These are phyloP conservation scores for Solanum medicagineum DNA, from an alignment of 257 asterid genomes.

Conservation along the genomic window DNA sequence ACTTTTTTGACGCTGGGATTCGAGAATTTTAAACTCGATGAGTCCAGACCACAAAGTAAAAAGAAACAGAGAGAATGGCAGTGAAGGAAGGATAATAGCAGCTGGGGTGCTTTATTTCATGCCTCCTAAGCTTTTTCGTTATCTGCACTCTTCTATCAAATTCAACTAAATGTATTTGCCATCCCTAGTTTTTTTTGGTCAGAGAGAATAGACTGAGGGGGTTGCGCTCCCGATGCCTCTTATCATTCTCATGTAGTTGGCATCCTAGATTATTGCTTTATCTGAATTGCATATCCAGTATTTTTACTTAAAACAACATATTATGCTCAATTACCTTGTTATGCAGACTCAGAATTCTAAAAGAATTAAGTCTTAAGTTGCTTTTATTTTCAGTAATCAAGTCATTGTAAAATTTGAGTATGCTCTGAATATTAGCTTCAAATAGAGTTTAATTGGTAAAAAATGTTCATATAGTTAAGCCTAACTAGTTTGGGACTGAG, in stretches of 20 bases:
- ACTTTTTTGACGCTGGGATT: not conserved
- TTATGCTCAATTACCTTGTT: not conserved
- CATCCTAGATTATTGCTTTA: not conserved
- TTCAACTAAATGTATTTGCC: not conserved
- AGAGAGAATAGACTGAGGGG: not conserved
- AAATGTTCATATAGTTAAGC: not conserved
- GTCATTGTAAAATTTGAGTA: not conserved
- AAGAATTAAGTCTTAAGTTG: not conserved
- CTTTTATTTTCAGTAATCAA: not conserved
- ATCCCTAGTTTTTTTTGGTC: not conserved
- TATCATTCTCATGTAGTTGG: not conserved
- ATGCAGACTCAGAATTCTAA: not conserved
- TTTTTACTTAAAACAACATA: not conserved
- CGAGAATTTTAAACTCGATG: not conserved
- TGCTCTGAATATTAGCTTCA: not conserved
- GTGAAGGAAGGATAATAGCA: not conserved
- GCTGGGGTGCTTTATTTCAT: not conserved
- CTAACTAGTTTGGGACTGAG: not conserved
- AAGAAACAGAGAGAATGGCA: not conserved
- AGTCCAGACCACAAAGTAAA: not conserved
- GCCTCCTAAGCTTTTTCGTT: not conserved
- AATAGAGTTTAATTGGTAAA: not conserved
- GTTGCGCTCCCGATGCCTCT: not conserved
- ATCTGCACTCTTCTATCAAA: not conserved
- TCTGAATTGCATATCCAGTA: not conserved